Evolutionary conservation across 2,329 filamentous ascomycete species (phyloP), one percentile per base, ranked within the genome.

Genomic region (Alternaria novae-zelandiae): DNA sequence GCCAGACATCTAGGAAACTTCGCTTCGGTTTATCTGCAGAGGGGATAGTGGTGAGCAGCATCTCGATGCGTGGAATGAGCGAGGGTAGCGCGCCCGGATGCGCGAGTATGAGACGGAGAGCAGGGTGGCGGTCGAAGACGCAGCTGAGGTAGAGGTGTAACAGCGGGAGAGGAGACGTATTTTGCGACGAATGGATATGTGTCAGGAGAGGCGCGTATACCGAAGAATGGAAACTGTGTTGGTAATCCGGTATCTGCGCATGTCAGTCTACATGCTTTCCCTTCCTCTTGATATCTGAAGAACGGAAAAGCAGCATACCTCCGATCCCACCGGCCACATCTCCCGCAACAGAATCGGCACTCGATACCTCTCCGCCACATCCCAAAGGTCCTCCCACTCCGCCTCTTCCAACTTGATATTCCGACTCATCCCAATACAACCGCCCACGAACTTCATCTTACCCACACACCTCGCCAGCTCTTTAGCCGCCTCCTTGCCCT

Each of bases 41-140:
- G 2, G 69, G 68, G 9, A 73, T 63, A 26, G 57, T 74, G 78
- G 28, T 62, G 36, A 71, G 64, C 0, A 73, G 51, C 54, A 30
- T 79, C 54, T 63, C 59, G 53, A 84, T 81, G 3, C 86, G 81
- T 45, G 86, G 83, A 13, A 89, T 74, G 75, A 86, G 83, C 56
- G 85, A 88, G 0, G 87, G 89, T 66, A 80, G 85, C 79, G 77
- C 84, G 83, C 25, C 84, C 81, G 79, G 86, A 82, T 74, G 85
- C 0, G 85, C 85, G 30, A 87, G 73, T 4, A 89, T 78, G 50
- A 89, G 78, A 69, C 88, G 88, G 9, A 89, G 71, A 20, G 71
- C 76, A 0, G 86, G 86, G 46, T 83, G 85, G 5, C 80, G 76
- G 71, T 89, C 87, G 64, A 89, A 89, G 2, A 88, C 68, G 2